A percentile compares a stretch with the other conserved stretches of the same genome.
Evolutionary conservation across 768 basidiomycete species (phyloP).

Genomic region (Cystofilobasidium capitatum): DNA sequence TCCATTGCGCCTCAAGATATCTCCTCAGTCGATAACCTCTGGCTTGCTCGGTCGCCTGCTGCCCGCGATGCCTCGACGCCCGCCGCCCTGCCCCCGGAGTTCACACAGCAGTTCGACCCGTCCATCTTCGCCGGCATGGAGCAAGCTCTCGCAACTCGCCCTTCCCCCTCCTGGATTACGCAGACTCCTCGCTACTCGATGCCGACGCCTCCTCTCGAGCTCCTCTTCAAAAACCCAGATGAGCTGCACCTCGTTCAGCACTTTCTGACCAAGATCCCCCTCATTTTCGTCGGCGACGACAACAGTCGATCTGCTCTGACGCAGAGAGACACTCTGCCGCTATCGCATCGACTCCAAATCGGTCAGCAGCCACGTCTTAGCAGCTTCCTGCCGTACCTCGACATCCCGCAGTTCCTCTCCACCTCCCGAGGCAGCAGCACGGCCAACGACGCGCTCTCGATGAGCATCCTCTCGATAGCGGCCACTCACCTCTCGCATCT

Average conservation of each 20-base stretch:
- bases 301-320: neutral
- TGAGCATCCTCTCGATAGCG: neutral
- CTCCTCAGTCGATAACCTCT: too few relatives aligned
- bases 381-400: neutral
- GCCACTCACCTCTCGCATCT: constrained; percentile 5
- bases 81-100: too few relatives aligned
- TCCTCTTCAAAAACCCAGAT: neutral
- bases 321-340: neutral
- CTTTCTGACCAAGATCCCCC: neutral
- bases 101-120: too few relatives aligned
- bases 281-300: neutral
- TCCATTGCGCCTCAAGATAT: too few relatives aligned
- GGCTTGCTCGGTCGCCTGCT: too few relatives aligned
- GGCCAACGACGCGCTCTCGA: neutral
- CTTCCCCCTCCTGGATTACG: too few relatives aligned
- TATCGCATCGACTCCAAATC: neutral
- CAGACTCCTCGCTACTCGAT: neutral
- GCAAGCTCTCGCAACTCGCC: too few relatives aligned
- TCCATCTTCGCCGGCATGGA: too few relatives aligned
- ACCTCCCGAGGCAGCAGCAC: neutral
- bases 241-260: neutral
- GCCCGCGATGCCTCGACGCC: too few relatives aligned
- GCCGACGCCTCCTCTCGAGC: neutral
- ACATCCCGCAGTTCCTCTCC: neutral
- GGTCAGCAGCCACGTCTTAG: neutral